Evolutionary conservation across 108 stramenopile species (phyloP), one percentile per base, ranked within the genome.

Genomic region (Heterococcus sp.): DNA sequence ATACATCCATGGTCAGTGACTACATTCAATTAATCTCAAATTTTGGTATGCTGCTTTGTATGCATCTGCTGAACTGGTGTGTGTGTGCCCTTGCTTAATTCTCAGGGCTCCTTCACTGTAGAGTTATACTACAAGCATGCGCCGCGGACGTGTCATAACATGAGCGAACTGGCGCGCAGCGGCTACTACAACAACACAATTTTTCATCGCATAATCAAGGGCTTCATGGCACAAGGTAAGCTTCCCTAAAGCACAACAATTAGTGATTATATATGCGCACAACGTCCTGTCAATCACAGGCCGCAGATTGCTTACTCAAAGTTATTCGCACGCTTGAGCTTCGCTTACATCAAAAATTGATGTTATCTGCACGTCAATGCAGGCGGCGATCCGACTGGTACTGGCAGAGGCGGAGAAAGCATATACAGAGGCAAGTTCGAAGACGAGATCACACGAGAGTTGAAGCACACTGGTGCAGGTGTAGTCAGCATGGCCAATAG

Each of bases 191-290:
- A 96, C 85, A 95, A 94, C 38, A 92, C 89, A 34, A 67, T 84
- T 30, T 97, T 99, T 88, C 98, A 99, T 91, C 88, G 98, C 1
- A 94, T 99, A 58, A 98, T 97, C 71, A 92, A 93, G 28, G 89
- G 88, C 70, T 98, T 98, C 88, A 93, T 93, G 92, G 91, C 94
- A 32, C 98, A 99, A 78, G 96, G 95, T n/a, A n/a, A n/a, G n/a
- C n/a, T n/a, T n/a, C n/a, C n/a, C n/a, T n/a, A n/a, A n/a, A n/a
- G n/a, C n/a, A n/a, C n/a, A n/a, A n/a, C n/a, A n/a, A n/a, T n/a
- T n/a, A n/a, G n/a, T n/a, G n/a, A n/a, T n/a, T n/a, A n/a, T n/a
- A n/a, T n/a, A n/a, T n/a, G n/a, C n/a, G n/a, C n/a, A n/a, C n/a
- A n/a, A n/a, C n/a, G n/a, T n/a, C n/a, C n/a, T n/a, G n/a, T n/a